Evolutionary conservation across 2,329 filamentous ascomycete genomes (phyloP).

Genomic region (Aspergillus unguis): DNA sequence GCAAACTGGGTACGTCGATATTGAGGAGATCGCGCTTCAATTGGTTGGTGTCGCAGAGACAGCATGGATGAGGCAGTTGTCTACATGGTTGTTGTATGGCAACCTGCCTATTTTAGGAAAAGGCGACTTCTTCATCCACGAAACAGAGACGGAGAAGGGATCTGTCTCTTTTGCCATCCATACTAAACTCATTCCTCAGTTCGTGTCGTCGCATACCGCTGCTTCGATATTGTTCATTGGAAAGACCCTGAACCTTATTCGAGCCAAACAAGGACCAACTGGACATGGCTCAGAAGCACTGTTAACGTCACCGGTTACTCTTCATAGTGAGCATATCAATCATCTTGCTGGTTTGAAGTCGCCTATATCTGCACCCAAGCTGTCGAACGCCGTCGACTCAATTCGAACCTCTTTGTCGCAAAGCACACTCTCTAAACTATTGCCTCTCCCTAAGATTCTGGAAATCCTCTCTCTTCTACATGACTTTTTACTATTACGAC

Average conservation of each 20-base stretch:
- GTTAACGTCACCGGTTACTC: constrained; percentile 60
- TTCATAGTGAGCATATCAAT: constrained; percentile 43
- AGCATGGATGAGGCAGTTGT: constrained; percentile 86
- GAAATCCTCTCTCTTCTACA: constrained; percentile 74
- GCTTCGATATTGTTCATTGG: constrained; percentile 87
- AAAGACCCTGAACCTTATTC: constrained; percentile 80
- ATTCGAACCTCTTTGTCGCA: constrained; percentile 80
- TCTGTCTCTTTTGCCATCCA: constrained; percentile 57
- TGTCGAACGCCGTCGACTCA: constrained; percentile 68
- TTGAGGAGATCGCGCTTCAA: constrained; percentile 71
- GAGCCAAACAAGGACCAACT: constrained; percentile 46
- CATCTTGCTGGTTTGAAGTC: constrained; percentile 66
- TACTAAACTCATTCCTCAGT: constrained; percentile 66
- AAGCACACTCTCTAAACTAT: constrained; percentile 74
- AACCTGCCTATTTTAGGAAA: constrained; percentile 72
- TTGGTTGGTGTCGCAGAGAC: constrained; percentile 77
- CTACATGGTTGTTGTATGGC: constrained; percentile 88
- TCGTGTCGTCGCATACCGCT: constrained; percentile 71
- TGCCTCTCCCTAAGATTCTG: constrained; percentile 73
- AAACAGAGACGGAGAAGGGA: constrained; percentile 38
- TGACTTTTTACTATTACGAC: constrained; percentile 80
- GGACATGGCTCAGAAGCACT: constrained; percentile 28
- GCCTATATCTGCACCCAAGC: constrained; percentile 68
- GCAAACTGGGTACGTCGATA: constrained; percentile 83
- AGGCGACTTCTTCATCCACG: constrained; percentile 81